Percentiles rank a stretch among this genome's conserved stretches.
phyloP scores from a whole-genome alignment of 2,329 filamentous ascomycete genomes.

The Didymella sp. region DNA sequence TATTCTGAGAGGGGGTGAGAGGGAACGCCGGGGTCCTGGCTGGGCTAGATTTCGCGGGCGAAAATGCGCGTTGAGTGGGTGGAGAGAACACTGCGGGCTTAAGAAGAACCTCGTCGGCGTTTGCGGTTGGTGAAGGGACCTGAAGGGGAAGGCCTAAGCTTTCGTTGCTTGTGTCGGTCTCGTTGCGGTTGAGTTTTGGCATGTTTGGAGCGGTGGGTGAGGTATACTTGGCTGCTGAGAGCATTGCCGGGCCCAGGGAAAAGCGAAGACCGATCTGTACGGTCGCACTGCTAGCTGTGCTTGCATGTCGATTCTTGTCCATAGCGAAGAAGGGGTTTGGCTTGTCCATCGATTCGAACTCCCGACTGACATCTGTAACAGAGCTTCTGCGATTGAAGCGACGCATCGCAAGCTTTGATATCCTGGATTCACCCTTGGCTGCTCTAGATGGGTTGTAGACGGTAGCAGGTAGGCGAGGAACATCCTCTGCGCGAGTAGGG shows the following conservation, averaged over 20 bases:
- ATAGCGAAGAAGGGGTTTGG: slow-evolving; percentile 50
- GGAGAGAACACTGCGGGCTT: slow-evolving; percentile 33
- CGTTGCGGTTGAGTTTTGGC: slow-evolving; percentile 32
- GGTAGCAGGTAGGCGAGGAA: slow-evolving; percentile 49
- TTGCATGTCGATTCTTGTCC: slow-evolving; percentile 42
- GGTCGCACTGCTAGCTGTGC: slow-evolving; percentile 69
- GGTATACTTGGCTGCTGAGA: slow-evolving; percentile 43
- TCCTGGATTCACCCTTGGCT: slow-evolving; percentile 22
- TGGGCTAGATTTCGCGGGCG: slow-evolving; percentile 33
- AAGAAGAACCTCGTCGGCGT: slow-evolving; percentile 19
- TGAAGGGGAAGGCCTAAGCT: slow-evolving; percentile 45
- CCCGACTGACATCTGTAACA: slow-evolving; percentile 49
- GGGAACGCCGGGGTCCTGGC: slow-evolving; percentile 37
- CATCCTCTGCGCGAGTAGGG: slow-evolving; percentile 49
- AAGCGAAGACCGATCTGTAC: slow-evolving; percentile 75
- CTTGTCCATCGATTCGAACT: slow-evolving; percentile 47
- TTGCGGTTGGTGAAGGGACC: slow-evolving; percentile 27
- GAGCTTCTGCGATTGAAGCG: slow-evolving; percentile 45
- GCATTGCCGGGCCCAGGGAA: slow-evolving; percentile 56
- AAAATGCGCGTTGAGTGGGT: slow-evolving; percentile 24
- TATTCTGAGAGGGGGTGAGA: slow-evolving; percentile 36
- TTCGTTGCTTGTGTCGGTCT: slow-evolving; percentile 36
- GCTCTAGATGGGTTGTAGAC: slow-evolving; percentile 45
- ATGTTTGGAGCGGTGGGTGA: slow-evolving; percentile 17
- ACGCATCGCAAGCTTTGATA: slow-evolving; percentile 43